These are phyloP conservation scores for Kodamaea sagamina DNA, from an alignment of 805 yeast genomes.

Conservation along the genomic window DNA sequence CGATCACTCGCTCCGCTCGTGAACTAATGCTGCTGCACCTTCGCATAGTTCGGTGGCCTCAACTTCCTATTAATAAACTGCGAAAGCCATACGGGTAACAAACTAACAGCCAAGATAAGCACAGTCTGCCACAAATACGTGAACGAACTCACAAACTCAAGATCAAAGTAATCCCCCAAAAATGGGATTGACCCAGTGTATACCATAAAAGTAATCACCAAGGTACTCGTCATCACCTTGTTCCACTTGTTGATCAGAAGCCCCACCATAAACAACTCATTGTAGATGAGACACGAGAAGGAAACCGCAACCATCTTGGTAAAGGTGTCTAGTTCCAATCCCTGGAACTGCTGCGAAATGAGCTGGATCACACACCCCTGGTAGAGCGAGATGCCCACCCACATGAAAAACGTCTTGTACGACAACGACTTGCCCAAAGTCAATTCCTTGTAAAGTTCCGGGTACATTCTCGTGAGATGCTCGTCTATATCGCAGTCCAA, in stretches of 20 bases:
- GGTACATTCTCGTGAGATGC: slow-evolving; percentile 83
- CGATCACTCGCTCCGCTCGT: too few relatives aligned
- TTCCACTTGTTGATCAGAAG: slow-evolving; percentile 93
- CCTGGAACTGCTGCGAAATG: slow-evolving; percentile 73
- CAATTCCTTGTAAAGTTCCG: slow-evolving; percentile 91
- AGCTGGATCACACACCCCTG: slow-evolving; percentile 89
- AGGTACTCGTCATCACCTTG: slow-evolving; percentile 69
- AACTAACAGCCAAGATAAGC: slow-evolving; percentile 64
- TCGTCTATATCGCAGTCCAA: slow-evolving; percentile 90
- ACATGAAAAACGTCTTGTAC: slow-evolving; percentile 82
- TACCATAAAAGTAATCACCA: slow-evolving; percentile 64
- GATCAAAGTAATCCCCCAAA: slow-evolving; percentile 81
- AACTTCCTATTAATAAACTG: slow-evolving; percentile 72
- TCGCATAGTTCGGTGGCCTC: slow-evolving; percentile 95
- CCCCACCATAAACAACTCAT: slow-evolving; percentile 92
- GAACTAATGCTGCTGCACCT: slow-evolving; percentile 80
- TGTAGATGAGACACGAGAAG: slow-evolving; percentile 74
- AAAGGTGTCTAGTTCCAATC: slow-evolving; percentile 56
- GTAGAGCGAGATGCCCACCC: slow-evolving; percentile 87
- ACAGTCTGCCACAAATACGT: slow-evolving; percentile 69
- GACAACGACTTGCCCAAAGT: slow-evolving; percentile 86
- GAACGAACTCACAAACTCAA: slow-evolving; percentile 58
- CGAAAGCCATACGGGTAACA: slow-evolving; percentile 87
- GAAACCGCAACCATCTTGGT: slow-evolving; percentile 81
- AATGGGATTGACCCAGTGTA: slow-evolving; percentile 81